Evolutionary conservation across 139 green algal species (phyloP).

Genomic region (Volvox africanus): DNA sequence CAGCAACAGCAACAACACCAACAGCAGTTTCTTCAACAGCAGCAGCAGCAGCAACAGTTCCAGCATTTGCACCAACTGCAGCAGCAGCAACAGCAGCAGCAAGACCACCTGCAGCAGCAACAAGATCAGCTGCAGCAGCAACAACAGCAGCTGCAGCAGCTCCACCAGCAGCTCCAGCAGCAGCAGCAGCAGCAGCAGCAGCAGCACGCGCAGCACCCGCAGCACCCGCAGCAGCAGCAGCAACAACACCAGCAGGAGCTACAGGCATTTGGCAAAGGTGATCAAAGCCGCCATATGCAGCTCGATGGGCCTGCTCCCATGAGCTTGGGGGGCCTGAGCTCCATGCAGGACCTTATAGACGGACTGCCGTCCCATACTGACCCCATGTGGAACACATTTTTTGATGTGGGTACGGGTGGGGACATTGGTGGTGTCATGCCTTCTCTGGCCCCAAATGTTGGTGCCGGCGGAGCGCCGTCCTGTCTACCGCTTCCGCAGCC

Average conservation of each 20-base stretch:
- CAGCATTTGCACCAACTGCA: neutral
- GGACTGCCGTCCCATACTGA: slow-evolving; percentile 18
- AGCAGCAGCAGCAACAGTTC: slow-evolving; percentile 3
- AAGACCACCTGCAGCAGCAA: neutral
- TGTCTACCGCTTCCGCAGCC: neutral
- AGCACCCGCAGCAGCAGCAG: slow-evolving; percentile 22
- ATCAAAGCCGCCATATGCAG: neutral
- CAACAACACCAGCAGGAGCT: slow-evolving; percentile 3
- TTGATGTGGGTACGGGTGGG: neutral
- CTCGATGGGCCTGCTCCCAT: slow-evolving; percentile 18
- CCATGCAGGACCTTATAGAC: slow-evolving; percentile 48
- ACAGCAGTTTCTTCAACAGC: neutral
- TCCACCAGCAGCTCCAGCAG: neutral
- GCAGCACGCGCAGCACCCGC: neutral
- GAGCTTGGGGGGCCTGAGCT: slow-evolving; percentile 34
- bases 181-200: slow-evolving; percentile 1
- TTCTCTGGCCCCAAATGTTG: neutral
- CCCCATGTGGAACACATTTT: slow-evolving; percentile 5
- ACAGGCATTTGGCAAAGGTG: neutral
- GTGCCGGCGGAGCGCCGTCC: neutral
- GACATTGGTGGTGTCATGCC: neutral
- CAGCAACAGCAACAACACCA: neutral
- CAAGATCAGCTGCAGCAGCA: neutral
- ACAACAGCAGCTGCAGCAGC: neutral
- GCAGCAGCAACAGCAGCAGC: neutral